A percentile compares a stretch with the other conserved stretches of the same genome.
Evolutionary conservation across 345 rosid genomes (phyloP).

Genomic region (Garcia nutans): DNA sequence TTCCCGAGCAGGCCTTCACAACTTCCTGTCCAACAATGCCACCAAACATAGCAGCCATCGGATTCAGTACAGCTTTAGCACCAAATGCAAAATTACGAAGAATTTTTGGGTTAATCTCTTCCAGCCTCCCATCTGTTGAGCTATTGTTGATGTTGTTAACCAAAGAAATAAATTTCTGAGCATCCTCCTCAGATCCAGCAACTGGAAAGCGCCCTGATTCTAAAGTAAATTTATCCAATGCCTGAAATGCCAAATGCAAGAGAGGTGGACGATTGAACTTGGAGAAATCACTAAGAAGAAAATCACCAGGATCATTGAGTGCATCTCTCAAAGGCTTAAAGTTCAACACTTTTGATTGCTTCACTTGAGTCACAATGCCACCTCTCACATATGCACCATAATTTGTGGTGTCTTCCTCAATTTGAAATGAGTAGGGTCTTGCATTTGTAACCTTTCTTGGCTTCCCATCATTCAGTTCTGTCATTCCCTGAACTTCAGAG

Average conservation of each 20-base stretch:
- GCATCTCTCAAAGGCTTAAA: conserved; percentile 89
- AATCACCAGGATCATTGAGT: conserved; percentile 88
- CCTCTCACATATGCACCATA: conserved; percentile 70
- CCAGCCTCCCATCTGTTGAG: conserved; percentile 62
- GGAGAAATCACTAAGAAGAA: conserved; percentile 88
- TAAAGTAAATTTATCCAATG: conserved; percentile 67
- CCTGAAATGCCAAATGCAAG: conserved; percentile 89
- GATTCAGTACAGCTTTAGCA: conserved; percentile 90
- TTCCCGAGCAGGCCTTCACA: conserved; percentile 99
- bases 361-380: conserved; percentile 97
- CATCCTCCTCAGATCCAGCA: conserved; percentile 90
- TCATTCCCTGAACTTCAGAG: conserved; percentile 96
- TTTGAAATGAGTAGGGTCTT: conserved; percentile 80
- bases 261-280: conserved; percentile 92
- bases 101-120: conserved; percentile 67
- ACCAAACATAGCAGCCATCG: conserved; percentile 99
- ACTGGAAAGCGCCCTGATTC: conserved; percentile 74
- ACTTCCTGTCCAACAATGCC: conserved; percentile 98
- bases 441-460: conserved; percentile 90
- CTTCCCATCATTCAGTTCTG: conserved; percentile 88
- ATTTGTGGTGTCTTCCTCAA: conserved; percentile 81
- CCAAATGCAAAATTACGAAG: conserved; percentile 87
- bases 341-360: conserved; percentile 77
- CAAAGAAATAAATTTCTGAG: conserved; percentile 63
- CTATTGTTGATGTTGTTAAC: conserved; percentile 59